Conservation (phyloP, 495 filamentous ascomycete genomes). For the Hypoxylon fragiforme region DNA sequence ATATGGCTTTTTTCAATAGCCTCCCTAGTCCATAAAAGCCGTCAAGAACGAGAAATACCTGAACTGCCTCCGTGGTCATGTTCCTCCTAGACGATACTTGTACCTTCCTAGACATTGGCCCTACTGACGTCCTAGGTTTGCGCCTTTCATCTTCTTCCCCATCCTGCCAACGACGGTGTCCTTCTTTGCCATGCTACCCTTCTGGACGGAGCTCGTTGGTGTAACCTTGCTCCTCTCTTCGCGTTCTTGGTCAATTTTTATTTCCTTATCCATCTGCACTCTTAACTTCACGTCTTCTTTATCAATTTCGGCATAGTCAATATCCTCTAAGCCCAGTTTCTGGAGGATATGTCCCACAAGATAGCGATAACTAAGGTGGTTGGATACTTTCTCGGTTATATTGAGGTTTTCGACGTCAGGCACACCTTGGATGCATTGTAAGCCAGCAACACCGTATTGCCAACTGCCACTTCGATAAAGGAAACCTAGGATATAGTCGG, state of each 20-base stretch:
- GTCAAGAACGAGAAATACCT: neutral
- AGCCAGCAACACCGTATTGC: conserved; percentile 60
- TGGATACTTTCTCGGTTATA: conserved; percentile 55
- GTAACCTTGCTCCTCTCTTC: conserved; percentile 4
- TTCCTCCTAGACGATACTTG: neutral
- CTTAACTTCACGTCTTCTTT: conserved; percentile 43
- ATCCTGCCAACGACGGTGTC: neutral
- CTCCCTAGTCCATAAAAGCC: neutral
- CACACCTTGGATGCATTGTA: conserved; percentile 57
- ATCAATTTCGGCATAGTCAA: conserved; percentile 48
- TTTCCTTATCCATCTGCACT: conserved; percentile 22
- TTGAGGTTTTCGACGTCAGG: conserved; percentile 61
- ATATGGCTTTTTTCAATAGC: neutral
- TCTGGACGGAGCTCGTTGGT: conserved; percentile 7
- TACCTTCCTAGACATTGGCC: neutral
- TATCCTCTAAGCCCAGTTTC: conserved; percentile 60
- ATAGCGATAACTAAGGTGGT: conserved; percentile 59
- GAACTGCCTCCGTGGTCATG: neutral
- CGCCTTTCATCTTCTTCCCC: neutral
- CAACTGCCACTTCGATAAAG: conserved; percentile 58
- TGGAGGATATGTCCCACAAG: conserved; percentile 57
- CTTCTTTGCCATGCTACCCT: neutral
- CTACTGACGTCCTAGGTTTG: conserved; percentile 8
- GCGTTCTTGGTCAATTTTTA: conserved; percentile 34
- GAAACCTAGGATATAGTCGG: conserved; percentile 64